These are phyloP conservation scores for Coniferiporia weirii DNA, from an alignment of 1,284 basidiomycete species.

Conservation along the genomic window DNA sequence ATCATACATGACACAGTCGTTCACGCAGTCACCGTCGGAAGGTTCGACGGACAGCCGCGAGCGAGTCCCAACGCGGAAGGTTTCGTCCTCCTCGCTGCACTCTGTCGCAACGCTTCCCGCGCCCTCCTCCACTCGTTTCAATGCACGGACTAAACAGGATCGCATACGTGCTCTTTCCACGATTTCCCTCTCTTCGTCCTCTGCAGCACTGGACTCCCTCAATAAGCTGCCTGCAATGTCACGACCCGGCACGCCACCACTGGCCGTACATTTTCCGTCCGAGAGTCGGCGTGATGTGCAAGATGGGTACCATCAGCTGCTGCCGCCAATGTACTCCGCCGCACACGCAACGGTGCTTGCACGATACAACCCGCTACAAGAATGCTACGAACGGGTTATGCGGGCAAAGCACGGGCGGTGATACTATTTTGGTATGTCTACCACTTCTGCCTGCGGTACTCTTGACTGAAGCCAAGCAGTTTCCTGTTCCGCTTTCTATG, in stretches of 20 bases:
- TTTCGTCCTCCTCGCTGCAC: conserved; percentile 60
- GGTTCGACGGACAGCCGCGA: conserved; percentile 27
- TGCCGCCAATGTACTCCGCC: conserved; percentile 63
- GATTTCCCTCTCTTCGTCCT: conserved; percentile 52
- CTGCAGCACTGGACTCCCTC: conserved; percentile 62
- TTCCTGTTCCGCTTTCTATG: neutral
- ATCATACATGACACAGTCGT: conserved; percentile 32
- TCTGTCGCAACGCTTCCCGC: conserved; percentile 59
- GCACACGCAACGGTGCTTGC: conserved; percentile 63
- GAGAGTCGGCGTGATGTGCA: conserved; percentile 44
- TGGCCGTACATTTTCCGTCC: conserved; percentile 49
- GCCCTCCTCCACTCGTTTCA: conserved; percentile 30
- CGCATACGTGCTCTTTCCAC: conserved; percentile 62
- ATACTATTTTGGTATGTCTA: neutral
- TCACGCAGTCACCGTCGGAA: conserved; percentile 27
- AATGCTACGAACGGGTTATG: conserved; percentile 63
- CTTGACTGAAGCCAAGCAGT: neutral
- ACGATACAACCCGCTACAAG: conserved; percentile 58
- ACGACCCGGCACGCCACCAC: conserved; percentile 47
- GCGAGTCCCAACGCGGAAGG: conserved; percentile 28
- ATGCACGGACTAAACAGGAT: conserved; percentile 36
- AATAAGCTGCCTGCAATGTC: conserved; percentile 48
- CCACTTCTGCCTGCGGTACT: neutral
- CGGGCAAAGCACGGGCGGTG: conserved; percentile 39
- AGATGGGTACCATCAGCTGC: conserved; percentile 57